These are phyloP conservation scores for Pseudogymnoascus sp. DNA, from an alignment of 2,329 filamentous ascomycete genomes.

Conservation along the genomic window DNA sequence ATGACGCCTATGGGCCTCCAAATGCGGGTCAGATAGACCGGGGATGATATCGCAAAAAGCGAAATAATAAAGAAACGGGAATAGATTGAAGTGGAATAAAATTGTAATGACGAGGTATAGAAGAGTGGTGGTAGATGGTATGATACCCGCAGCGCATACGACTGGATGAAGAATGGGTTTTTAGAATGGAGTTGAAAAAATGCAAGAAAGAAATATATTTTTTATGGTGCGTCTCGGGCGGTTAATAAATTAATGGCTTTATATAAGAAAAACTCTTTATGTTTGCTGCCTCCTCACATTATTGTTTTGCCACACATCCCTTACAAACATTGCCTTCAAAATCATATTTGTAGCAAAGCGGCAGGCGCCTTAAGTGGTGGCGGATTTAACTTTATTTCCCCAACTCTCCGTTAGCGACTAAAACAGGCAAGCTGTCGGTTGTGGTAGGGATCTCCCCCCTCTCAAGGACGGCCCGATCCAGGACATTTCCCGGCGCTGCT, in stretches of 20 bases:
- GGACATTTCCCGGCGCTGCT: neutral
- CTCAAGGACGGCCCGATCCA: neutral
- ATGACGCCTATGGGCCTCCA: neutral
- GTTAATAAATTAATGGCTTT: neutral
- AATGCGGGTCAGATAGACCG: neutral
- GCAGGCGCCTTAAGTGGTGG: neutral
- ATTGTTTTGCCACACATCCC: too few species aligned
- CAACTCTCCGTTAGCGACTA: neutral
- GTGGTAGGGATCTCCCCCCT: neutral
- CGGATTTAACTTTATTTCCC: neutral
- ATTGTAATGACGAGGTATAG: neutral
- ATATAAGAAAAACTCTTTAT: neutral
- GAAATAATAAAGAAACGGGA: neutral
- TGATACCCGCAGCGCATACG: neutral
- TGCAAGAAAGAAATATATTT: neutral
- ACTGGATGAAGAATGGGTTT: neutral
- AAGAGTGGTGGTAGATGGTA: neutral
- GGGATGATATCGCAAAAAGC: neutral
- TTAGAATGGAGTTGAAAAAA: neutral
- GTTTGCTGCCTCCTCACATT: too few species aligned
- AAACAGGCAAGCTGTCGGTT: neutral
- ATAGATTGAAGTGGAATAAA: neutral
- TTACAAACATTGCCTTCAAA: too few species aligned
- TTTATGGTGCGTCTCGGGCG: neutral
- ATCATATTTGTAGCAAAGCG: neutral